Conservation (phyloP, 495 filamentous ascomycete species). For the Lepraria neglecta region DNA sequence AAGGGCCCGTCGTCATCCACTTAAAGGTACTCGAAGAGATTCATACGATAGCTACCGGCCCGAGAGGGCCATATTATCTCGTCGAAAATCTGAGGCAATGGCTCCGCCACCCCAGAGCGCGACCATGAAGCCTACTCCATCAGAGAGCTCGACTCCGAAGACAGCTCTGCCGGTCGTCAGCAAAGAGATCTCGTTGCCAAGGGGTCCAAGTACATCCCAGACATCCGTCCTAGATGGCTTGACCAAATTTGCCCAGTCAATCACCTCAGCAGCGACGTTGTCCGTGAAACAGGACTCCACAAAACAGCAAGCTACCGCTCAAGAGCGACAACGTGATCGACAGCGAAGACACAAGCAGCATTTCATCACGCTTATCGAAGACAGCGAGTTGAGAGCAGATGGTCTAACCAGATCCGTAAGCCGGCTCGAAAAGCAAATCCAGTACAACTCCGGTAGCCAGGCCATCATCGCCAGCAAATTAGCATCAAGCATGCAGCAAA, state of each 20-base stretch:
- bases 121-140: not conserved
- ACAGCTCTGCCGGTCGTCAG: not conserved
- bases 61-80: not conserved
- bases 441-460: not conserved
- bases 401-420: not conserved
- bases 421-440: constrained; percentile 11
- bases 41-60: not conserved
- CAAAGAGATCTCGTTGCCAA: not conserved
- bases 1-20: not conserved
- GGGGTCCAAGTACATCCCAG: not conserved
- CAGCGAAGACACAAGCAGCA: not conserved
- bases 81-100: constrained; percentile 9
- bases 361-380: constrained; percentile 9
- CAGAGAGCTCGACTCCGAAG: constrained; percentile 7
- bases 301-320: constrained; percentile 6
- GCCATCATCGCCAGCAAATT: not conserved
- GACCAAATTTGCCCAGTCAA: constrained; percentile 5
- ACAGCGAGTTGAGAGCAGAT: constrained; percentile 11
- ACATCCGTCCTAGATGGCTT: not conserved
- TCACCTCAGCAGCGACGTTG: constrained; percentile 11
- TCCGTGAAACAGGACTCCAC: constrained; percentile 7
- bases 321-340: constrained; percentile 10
- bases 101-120: not conserved
- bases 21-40: not conserved
- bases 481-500: constrained; percentile 1